Evolutionary conservation across 1,139 yeast genomes (phyloP), one percentile per base, ranked within the genome.

Genomic region (Starmera stellimalicola): DNA sequence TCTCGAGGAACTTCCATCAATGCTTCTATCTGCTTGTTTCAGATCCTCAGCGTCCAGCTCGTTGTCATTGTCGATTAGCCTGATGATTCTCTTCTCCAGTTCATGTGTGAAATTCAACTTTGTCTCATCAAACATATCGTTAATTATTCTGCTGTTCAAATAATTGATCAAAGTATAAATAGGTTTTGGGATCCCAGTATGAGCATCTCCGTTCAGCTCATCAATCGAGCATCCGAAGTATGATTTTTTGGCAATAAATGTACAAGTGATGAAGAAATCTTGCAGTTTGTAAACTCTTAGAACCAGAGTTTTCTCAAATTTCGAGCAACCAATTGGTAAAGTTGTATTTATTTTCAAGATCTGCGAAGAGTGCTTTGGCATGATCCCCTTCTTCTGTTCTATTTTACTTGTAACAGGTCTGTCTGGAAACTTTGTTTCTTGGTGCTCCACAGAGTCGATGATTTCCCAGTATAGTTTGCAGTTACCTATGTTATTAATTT

Each of bases 391-490:
- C 10, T 28, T 28, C 7, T 45, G 48, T 19, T 37, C 44, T 12
- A 39, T 36, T 11, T 34, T 28, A 11, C 41, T 27, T 4, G 29
- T 19, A n/a, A 43, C 31, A 15, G 34, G 33, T 16, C 33, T 35
- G 2, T 16, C 27, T 9, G 38, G 31, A 15, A 34, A 19, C 14
- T 36, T 40, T 9, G 33, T 32, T 11, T 42, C 42, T 3, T 27
- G 27, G 6, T 37, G 32, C n/a, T 44, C 44, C 16, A 43, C 40
- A 10, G 43, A 35, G 32, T 47, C 50, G 16, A 55, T 37, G 15
- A 55, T 43, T 32, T 52, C 53, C 60, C 60, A 55, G n/a, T 44
- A 39, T 7, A 54, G 42, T 31, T 42, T 44, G 16, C 43, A 41
- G 6, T 37, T 34, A 11, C 57, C 54, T 9, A 37, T 37, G 34